Conservation (phyloP, 169 alveolate species). For the Cryptosporidium baileyi region DNA sequence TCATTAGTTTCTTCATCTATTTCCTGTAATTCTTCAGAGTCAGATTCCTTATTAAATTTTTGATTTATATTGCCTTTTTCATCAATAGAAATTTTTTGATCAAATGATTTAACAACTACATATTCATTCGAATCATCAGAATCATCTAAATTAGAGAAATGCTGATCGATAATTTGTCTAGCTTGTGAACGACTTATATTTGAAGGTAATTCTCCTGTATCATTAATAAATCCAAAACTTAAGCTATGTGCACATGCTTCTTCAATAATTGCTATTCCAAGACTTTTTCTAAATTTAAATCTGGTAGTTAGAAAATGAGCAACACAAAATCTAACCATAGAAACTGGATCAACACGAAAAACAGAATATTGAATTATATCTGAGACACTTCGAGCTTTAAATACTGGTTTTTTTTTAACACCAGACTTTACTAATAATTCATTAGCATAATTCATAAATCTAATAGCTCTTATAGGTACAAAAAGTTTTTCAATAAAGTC, state of each 20-base stretch:
- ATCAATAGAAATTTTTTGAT: conserved; percentile 15
- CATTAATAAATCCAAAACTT: conserved; percentile 66
- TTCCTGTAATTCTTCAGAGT: conserved; percentile 3
- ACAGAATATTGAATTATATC: conserved; percentile 64
- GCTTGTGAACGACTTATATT: conserved; percentile 32
- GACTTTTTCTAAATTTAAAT: conserved; percentile 33
- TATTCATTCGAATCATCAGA: conserved; percentile 6
- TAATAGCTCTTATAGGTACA: conserved; percentile 48
- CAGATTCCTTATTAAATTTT: background rate
- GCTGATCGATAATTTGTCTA: conserved; percentile 28
- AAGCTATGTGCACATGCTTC: conserved; percentile 68
- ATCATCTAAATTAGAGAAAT: conserved; percentile 19
- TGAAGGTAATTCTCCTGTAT: conserved; percentile 33
- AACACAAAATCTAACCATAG: conserved; percentile 61
- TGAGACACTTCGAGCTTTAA: conserved; percentile 5
- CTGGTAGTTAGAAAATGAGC: conserved; percentile 22
- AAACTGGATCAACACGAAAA: conserved; percentile 49
- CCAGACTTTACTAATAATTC: conserved; percentile 50
- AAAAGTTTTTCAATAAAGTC: conserved; percentile 57
- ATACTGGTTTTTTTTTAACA: conserved; percentile 47
- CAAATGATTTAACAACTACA: conserved; percentile 1
- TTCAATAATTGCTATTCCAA: conserved; percentile 65
- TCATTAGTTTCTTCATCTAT: conserved; percentile 3
- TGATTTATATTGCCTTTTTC: conserved; percentile 1
- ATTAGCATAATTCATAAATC: conserved; percentile 64